A percentile compares a stretch with the other conserved stretches of the same genome.
Conservation (phyloP, 1,284 basidiomycete species). For the Xanthoconium separans region DNA sequence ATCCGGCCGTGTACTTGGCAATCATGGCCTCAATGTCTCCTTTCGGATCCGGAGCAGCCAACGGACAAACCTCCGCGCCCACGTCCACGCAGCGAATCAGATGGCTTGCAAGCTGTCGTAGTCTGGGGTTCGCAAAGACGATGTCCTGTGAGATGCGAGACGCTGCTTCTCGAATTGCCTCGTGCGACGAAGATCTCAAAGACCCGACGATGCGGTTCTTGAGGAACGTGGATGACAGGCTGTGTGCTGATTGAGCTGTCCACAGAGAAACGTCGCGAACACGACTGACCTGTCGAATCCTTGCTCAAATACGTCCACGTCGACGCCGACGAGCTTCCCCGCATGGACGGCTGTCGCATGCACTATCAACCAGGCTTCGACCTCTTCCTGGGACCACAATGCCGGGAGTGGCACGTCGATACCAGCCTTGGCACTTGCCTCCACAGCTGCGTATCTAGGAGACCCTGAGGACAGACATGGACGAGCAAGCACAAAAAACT, state of each 20-base stretch:
- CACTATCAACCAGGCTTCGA: constrained; percentile 7
- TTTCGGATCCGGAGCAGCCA: too few relatives aligned
- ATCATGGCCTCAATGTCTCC: too few relatives aligned
- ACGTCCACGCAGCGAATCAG: too few relatives aligned
- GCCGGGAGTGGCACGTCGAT: constrained; percentile 16
- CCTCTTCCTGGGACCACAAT: constrained; percentile 15
- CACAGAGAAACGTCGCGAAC: too few relatives aligned
- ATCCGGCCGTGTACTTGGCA: too few relatives aligned
- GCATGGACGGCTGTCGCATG: too few relatives aligned
- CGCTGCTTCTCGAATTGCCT: neutral
- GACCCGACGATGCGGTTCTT: neutral
- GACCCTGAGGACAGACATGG: neutral
- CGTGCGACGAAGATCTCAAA: neutral
- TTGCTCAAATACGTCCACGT: neutral
- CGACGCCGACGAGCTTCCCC: neutral
- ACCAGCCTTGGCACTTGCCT: constrained; percentile 9
- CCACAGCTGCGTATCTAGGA: constrained; percentile 1
- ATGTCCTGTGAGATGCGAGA: neutral
- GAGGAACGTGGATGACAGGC: neutral
- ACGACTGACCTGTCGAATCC: neutral
- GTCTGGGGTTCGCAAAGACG: too few relatives aligned
- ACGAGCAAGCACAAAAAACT: too few relatives aligned
- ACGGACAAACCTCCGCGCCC: too few relatives aligned
- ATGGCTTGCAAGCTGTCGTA: too few relatives aligned
- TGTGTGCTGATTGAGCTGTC: too few relatives aligned